Evolutionary conservation across 2,329 filamentous ascomycete genomes (phyloP), one percentile per base, ranked within the genome.

Genomic region (Hymenoscyphus repandus): DNA sequence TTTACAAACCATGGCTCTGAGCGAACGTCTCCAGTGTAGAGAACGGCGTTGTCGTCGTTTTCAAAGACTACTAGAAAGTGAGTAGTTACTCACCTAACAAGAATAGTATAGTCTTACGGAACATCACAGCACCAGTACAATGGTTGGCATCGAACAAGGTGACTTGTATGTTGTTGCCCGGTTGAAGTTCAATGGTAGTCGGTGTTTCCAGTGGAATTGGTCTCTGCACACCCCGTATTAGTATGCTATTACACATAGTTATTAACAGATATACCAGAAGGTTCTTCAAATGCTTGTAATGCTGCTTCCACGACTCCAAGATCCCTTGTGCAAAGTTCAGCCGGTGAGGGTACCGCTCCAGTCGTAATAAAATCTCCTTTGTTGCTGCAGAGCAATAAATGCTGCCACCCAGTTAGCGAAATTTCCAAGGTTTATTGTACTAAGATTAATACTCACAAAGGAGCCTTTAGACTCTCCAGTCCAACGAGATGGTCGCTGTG

Each of bases 131-230:
- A 0, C 92, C 91, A 0, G 86, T 79, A 61, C 92, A 97, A 65
- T 96, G 92, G 61, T 97, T 96, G 1, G 92, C 90, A 70, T 96
- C 86, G 46, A 96, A 80, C 0, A 96, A 74, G 0, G 90, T 96
- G 15, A 95, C 88, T 42, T 83, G 82, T 20, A 96, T 82, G n/a
- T 70, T 72, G 42, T 78, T 77, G 1, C 80, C 79, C 0, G 85
- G 88, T 1, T 74, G 75, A 2, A 96, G 74, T 62, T 95, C 88
- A 42, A 97, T 80, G 3, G 72, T 69, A 0, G 85, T 91, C 0
- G 90, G 88, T 0, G 89, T 90, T 45, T 93, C 85, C 7, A 96
- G 70, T 0, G 91, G 91, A 31, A 97, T 77, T 0, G 90, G 78
- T 69, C 91, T 90, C 80, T 85, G 30, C 6, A 13, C 7, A 11